phyloP scores from a whole-genome alignment of 2,329 filamentous ascomycete species.

The Didymellaceae sp. region DNA sequence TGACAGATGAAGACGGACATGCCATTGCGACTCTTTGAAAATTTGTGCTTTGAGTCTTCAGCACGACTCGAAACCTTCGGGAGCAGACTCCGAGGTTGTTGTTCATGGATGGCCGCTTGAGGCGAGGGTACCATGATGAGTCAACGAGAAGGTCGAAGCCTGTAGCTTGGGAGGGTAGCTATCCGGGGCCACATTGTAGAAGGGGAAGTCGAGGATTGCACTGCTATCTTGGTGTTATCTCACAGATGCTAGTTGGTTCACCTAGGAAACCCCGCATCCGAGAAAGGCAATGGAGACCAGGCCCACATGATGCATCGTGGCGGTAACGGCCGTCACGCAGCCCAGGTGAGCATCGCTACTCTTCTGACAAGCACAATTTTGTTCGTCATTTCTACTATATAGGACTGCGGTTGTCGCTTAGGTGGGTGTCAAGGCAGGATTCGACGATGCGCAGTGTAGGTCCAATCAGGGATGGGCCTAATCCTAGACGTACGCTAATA shows the following conservation, averaged over 20 bases:
- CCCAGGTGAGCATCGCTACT: neutral
- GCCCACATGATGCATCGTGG: conserved; percentile 6
- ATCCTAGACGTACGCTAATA: neutral
- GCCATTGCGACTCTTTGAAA: conserved; percentile 20
- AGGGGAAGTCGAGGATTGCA: neutral
- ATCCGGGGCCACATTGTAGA: neutral
- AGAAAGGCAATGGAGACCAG: conserved; percentile 15
- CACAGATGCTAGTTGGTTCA: conserved; percentile 5
- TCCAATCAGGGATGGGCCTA: conserved; percentile 2
- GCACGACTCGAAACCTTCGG: conserved; percentile 6
- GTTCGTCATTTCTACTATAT: neutral
- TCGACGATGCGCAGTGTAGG: neutral
- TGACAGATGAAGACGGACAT: conserved; percentile 17
- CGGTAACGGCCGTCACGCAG: neutral
- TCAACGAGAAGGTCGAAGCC: neutral
- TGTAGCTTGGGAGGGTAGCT: neutral
- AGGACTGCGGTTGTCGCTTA: neutral
- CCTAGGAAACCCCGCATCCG: conserved; percentile 11
- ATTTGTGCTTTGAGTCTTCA: conserved; percentile 17
- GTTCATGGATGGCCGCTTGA: neutral
- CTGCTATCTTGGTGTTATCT: conserved; percentile 12
- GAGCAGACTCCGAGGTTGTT: conserved; percentile 2
- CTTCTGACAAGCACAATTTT: neutral
- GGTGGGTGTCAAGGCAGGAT: neutral
- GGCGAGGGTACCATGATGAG: conserved; percentile 10